Evolutionary conservation across 148 eudicot species (phyloP).

Genomic region (Bassia scoparia): DNA sequence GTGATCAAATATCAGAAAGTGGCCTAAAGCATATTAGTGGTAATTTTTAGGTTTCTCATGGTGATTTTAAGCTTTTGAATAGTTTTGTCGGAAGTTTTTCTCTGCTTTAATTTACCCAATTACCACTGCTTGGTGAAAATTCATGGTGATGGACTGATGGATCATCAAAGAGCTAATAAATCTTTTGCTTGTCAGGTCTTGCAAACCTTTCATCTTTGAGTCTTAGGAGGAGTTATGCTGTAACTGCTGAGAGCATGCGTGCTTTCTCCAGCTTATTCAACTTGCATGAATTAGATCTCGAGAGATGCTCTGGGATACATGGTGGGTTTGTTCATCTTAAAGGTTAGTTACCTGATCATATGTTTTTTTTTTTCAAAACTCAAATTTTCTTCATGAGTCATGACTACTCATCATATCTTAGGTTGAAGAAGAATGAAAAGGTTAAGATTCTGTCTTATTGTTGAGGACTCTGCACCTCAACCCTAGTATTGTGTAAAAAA

Average conservation of each 20-base stretch:
- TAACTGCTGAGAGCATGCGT: slow-evolving; percentile 68
- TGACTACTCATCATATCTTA: not conserved
- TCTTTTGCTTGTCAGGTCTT: slow-evolving; percentile 43
- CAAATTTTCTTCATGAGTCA: not conserved
- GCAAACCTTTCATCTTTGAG: slow-evolving; percentile 58
- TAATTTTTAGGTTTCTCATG: slow-evolving; percentile 19
- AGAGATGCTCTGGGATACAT: slow-evolving; percentile 68
- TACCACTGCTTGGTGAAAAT: too few relatives aligned
- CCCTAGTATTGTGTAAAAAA: not conserved
- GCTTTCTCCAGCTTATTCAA: slow-evolving; percentile 53
- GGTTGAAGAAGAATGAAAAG: not conserved
- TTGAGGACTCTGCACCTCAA: not conserved
- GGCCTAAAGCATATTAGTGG: slow-evolving; percentile 34
- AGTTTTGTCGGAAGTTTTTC: not conserved
- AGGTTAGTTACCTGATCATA: slow-evolving; percentile 38
- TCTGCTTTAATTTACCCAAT: not conserved
- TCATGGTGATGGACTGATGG: not conserved
- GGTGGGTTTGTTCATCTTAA: slow-evolving; percentile 78
- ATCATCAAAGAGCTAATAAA: not conserved
- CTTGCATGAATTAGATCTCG: slow-evolving; percentile 69
- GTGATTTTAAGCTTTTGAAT: not conserved
- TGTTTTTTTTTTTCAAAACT: not conserved
- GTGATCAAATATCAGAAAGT: slow-evolving; percentile 29
- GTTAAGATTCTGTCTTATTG: not conserved
- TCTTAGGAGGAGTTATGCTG: slow-evolving; percentile 50